These are phyloP conservation scores for Pseudopyrenochaeta lycopersici DNA, from an alignment of 2,329 filamentous ascomycete genomes.

Conservation along the genomic window DNA sequence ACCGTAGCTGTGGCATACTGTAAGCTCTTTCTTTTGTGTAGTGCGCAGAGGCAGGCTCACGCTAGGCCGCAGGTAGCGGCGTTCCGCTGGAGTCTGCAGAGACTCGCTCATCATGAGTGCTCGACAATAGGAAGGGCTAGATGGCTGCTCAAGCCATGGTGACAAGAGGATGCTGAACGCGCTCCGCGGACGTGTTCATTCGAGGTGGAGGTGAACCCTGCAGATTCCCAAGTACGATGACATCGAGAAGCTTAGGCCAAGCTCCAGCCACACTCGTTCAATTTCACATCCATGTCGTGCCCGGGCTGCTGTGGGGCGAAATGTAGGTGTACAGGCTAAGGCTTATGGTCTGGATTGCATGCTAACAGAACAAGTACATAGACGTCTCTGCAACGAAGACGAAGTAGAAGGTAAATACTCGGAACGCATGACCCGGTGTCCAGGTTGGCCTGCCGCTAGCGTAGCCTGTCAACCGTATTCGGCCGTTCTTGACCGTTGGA, in stretches of 20 bases:
- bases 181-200: constrained; percentile 3
- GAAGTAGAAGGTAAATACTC: neutral
- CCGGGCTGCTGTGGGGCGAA: neutral
- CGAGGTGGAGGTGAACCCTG: constrained; percentile 16
- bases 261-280: constrained; percentile 15
- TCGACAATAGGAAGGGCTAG: neutral
- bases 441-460: neutral
- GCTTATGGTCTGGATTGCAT: neutral
- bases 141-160: constrained; percentile 18
- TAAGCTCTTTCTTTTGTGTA: constrained; percentile 21
- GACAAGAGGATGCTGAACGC: constrained; percentile 1
- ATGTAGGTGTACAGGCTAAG: no score
- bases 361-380: neutral
- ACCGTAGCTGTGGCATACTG: constrained; percentile 67
- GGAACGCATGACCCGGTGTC: neutral
- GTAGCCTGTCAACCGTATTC: neutral
- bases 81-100: constrained; percentile 40
- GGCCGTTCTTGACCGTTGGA: neutral
- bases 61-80: constrained; percentile 48
- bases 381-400: neutral
- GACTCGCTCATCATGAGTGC: constrained; percentile 38
- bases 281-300: neutral
- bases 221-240: constrained; percentile 18
- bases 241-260: constrained; percentile 21
- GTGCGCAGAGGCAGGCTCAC: constrained; percentile 33